A percentile compares a stretch with the other conserved stretches of the same genome.
phyloP scores from a whole-genome alignment of 495 filamentous ascomycete genomes.

The Rostrohypoxylon terebratum region DNA sequence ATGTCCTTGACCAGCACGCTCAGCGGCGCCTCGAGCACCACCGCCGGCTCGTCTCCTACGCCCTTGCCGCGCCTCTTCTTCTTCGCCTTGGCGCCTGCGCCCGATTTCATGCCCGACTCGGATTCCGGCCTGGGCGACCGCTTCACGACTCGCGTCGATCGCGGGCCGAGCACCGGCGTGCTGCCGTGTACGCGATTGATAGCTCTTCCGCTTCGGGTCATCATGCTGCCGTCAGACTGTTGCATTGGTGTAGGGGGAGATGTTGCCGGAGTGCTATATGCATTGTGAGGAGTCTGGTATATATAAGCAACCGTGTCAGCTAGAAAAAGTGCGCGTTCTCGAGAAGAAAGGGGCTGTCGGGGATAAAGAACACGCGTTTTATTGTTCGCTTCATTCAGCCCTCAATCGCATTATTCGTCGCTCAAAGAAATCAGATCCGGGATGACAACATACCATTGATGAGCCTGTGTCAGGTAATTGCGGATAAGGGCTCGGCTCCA shows the following conservation, averaged over 20 bases:
- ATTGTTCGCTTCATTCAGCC: slow-evolving; percentile 32
- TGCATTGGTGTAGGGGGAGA: slow-evolving; percentile 62
- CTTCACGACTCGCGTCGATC: slow-evolving; percentile 51
- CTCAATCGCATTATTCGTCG: slow-evolving; percentile 21
- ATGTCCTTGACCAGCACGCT: slow-evolving; percentile 77
- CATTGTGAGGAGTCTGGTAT: slow-evolving; percentile 49
- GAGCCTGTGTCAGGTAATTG: slow-evolving; percentile 45
- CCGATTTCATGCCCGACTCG: not conserved
- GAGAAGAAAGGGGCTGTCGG: slow-evolving; percentile 7
- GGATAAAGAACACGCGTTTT: slow-evolving; percentile 25
- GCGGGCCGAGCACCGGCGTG: slow-evolving; percentile 34
- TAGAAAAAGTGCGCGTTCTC: not conserved
- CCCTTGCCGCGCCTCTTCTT: slow-evolving; percentile 67
- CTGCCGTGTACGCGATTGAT: slow-evolving; percentile 40
- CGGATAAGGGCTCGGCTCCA: slow-evolving; percentile 52
- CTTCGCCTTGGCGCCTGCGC: slow-evolving; percentile 45
- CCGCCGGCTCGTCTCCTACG: slow-evolving; percentile 59
- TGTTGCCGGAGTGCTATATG: slow-evolving; percentile 64
- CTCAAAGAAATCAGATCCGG: slow-evolving; percentile 28
- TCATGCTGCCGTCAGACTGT: slow-evolving; percentile 52
- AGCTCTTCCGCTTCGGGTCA: slow-evolving; percentile 62
- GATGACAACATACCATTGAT: slow-evolving; percentile 40
- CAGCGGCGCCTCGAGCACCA: slow-evolving; percentile 73
- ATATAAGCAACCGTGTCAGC: slow-evolving; percentile 7
- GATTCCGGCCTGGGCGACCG: slow-evolving; percentile 47